These are phyloP conservation scores for Tetragonia tetragonoides DNA, from an alignment of 148 eudicot genomes.

Conservation along the genomic window DNA sequence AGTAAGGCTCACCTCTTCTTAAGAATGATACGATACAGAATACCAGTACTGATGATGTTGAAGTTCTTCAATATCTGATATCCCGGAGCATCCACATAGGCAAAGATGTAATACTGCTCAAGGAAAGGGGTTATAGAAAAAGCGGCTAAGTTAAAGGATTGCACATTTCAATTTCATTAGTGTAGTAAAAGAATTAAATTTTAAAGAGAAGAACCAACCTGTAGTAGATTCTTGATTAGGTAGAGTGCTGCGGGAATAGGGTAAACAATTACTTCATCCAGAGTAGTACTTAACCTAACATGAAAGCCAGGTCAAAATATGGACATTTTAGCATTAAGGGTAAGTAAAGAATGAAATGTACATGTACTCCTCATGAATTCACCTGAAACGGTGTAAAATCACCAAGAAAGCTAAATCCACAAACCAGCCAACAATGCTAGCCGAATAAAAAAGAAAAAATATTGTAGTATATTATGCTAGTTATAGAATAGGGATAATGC, in stretches of 20 bases:
- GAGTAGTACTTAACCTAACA: constrained; percentile 80
- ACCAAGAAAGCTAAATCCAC: constrained; percentile 1
- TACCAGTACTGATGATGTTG: constrained; percentile 92
- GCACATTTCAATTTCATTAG: constrained; percentile 20
- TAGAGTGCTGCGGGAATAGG: constrained; percentile 96
- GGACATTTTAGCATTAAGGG: not conserved
- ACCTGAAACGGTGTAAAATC: not conserved
- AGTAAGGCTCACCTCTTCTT: constrained; percentile 59
- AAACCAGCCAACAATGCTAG: not conserved
- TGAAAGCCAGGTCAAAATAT: constrained; percentile 1
- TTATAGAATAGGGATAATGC: not conserved
- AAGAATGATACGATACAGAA: constrained; percentile 85
- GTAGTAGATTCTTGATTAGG: constrained; percentile 88
- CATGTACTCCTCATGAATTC: not conserved
- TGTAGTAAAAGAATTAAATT: not conserved
- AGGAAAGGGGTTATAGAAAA: constrained; percentile 13
- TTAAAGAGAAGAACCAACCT: constrained; percentile 40
- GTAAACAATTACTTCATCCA: constrained; percentile 90
- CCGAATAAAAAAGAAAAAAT: too few species aligned
- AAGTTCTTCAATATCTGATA: constrained; percentile 96
- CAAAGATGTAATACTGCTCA: constrained; percentile 95
- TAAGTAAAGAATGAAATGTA: not conserved
- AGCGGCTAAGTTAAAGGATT: not conserved
- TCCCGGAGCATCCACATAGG: constrained; percentile 99
- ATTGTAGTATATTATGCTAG: too few species aligned